phyloP scores from a whole-genome alignment of 2,329 filamentous ascomycete genomes.

The Cytospora schulzeri region DNA sequence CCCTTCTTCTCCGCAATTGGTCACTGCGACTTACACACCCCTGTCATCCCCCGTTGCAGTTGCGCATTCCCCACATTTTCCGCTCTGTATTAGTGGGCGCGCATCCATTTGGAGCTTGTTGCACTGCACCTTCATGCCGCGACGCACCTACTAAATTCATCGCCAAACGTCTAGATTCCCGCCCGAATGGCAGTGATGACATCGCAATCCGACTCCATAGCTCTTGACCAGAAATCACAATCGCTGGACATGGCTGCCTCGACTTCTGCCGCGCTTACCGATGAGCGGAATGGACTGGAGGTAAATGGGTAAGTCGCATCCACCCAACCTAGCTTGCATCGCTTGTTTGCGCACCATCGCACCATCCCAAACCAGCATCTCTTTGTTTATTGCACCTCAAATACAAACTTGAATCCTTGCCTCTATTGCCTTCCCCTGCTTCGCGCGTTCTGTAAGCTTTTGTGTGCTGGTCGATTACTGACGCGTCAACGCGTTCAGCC shows the following conservation, averaged over 20 bases:
- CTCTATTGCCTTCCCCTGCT: neutral
- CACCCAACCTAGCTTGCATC: constrained; percentile 5
- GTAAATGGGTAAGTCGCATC: constrained; percentile 60
- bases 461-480: neutral
- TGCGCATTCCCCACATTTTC: constrained; percentile 22
- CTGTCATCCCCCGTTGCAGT: constrained; percentile 8
- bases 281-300: constrained; percentile 34
- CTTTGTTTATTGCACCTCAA: neutral
- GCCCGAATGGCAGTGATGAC: constrained; percentile 56
- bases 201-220: constrained; percentile 47
- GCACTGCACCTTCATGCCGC: constrained; percentile 41
- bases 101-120: constrained; percentile 1
- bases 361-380: neutral
- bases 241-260: constrained; percentile 48
- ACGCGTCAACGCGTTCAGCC: constrained; percentile 27
- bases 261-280: constrained; percentile 46
- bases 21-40: neutral
- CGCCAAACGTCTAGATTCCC: constrained; percentile 33
- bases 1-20: neutral
- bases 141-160: constrained; percentile 9
- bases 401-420: neutral
- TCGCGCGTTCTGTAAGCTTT: neutral
- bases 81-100: constrained; percentile 5
- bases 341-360: neutral
- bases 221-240: constrained; percentile 53